These are phyloP conservation scores for Eurotiales sp. DNA, from an alignment of 2,329 filamentous ascomycete genomes.

Conservation along the genomic window DNA sequence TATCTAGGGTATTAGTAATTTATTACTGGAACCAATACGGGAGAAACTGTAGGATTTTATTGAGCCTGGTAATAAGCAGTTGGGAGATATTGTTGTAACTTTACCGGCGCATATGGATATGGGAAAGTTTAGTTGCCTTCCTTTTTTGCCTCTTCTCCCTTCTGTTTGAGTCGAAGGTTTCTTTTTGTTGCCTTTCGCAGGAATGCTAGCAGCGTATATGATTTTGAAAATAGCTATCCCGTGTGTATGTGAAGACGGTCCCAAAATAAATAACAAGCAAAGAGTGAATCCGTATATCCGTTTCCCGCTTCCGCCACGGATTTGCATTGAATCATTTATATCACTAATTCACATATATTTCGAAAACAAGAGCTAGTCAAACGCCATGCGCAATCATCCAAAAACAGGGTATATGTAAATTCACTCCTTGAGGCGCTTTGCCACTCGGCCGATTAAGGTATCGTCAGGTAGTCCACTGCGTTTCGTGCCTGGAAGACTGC, in stretches of 20 bases:
- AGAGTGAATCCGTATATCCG: neutral
- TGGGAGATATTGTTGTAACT: neutral
- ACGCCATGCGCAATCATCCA: constrained; percentile 5
- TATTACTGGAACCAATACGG: neutral
- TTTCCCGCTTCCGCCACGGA: no score
- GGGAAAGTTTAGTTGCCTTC: neutral
- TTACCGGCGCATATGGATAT: neutral
- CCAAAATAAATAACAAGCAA: no score
- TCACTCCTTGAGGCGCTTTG: constrained; percentile 54
- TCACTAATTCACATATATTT: neutral
- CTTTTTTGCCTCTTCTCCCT: neutral
- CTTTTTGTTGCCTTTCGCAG: neutral
- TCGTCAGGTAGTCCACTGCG: constrained; percentile 83
- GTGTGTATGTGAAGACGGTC: neutral
- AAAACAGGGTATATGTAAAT: constrained; percentile 1
- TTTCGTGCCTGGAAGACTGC: constrained; percentile 86
- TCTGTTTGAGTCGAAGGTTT: neutral
- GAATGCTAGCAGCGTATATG: neutral
- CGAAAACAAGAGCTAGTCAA: neutral
- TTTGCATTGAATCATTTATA: neutral
- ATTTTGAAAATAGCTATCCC: neutral
- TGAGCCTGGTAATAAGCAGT: neutral
- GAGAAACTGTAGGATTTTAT: neutral
- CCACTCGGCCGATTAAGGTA: constrained; percentile 55
- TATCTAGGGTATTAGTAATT: constrained; percentile 6